Percentiles rank a stretch among this genome's conserved stretches.
These are phyloP conservation scores for Phytopythium vexans DNA, from an alignment of 352 stramenopile species.

Conservation along the genomic window DNA sequence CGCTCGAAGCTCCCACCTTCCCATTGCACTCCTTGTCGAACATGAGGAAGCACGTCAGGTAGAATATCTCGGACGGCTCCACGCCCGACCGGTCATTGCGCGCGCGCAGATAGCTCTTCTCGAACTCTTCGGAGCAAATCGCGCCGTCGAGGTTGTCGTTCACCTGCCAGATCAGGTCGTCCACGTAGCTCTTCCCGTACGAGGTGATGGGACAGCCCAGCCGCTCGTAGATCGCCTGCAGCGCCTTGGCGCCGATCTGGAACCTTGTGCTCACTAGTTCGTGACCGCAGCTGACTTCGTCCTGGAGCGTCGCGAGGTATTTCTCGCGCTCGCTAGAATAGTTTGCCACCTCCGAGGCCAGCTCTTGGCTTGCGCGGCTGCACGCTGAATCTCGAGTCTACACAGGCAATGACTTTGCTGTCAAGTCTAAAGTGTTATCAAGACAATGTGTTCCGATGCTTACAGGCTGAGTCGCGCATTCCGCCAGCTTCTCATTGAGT, in stretches of 20 bases:
- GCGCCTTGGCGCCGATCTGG: constrained; percentile 42
- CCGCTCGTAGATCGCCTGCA: constrained; percentile 55
- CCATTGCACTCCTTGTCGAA: constrained; percentile 72
- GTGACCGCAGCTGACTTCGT: constrained; percentile 51
- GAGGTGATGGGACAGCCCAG: constrained; percentile 32
- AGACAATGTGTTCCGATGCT: no score
- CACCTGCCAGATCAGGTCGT: constrained; percentile 79
- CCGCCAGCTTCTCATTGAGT: constrained; percentile 34
- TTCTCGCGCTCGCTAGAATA: constrained; percentile 40
- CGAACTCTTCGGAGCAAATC: constrained; percentile 76
- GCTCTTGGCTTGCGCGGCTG: constrained; percentile 13
- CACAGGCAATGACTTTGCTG: no score
- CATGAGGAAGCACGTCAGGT: constrained; percentile 84
- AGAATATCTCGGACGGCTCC: constrained; percentile 75
- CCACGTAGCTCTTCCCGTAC: constrained; percentile 41
- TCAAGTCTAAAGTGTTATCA: no score
- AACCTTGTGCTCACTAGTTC: constrained; percentile 53
- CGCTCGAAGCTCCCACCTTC: constrained; percentile 25
- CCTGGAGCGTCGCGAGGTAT: constrained; percentile 46
- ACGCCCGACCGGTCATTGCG: constrained; percentile 60
- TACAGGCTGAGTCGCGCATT: no score
- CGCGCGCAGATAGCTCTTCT: constrained; percentile 64
- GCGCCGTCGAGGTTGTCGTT: constrained; percentile 73
- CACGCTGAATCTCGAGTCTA: constrained; percentile 3
- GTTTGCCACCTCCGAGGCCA: no score